These are phyloP conservation scores for Thyridium curvatum DNA, from an alignment of 2,329 filamentous ascomycete genomes.

Conservation along the genomic window DNA sequence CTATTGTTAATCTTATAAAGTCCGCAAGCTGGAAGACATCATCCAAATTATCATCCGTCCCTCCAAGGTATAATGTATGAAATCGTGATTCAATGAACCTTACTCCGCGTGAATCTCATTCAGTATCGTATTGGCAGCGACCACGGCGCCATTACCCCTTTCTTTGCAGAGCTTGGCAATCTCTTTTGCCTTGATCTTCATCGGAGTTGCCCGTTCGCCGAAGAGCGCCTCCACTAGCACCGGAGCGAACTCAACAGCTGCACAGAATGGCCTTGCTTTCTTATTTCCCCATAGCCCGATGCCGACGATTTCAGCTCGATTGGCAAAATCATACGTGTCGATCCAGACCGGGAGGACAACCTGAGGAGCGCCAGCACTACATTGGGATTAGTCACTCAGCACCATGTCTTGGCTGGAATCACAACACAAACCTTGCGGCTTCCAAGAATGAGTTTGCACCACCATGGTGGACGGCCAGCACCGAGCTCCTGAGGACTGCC, in stretches of 20 bases:
- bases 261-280: not conserved
- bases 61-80: no score
- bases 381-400: no score
- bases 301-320: constrained; percentile 24
- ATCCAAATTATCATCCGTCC: no score
- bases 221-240: constrained; percentile 2
- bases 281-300: constrained; percentile 12
- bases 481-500: constrained; percentile 19
- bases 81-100: no score
- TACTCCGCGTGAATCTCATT: not conserved
- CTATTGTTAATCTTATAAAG: no score
- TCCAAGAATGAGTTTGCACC: constrained; percentile 30
- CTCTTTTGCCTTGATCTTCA: constrained; percentile 1
- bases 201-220: not conserved
- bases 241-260: not conserved
- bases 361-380: constrained; percentile 28
- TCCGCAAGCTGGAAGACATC: no score
- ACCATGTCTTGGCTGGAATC: not conserved
- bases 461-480: constrained; percentile 31
- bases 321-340: constrained; percentile 28
- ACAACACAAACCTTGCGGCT: constrained; percentile 13
- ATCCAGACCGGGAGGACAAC: constrained; percentile 30
- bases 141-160: constrained; percentile 2
- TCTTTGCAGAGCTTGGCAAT: constrained; percentile 2
- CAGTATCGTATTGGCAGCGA: constrained; percentile 6